Conservation (phyloP, 345 rosid species). For the Citrus cavaleriei region DNA sequence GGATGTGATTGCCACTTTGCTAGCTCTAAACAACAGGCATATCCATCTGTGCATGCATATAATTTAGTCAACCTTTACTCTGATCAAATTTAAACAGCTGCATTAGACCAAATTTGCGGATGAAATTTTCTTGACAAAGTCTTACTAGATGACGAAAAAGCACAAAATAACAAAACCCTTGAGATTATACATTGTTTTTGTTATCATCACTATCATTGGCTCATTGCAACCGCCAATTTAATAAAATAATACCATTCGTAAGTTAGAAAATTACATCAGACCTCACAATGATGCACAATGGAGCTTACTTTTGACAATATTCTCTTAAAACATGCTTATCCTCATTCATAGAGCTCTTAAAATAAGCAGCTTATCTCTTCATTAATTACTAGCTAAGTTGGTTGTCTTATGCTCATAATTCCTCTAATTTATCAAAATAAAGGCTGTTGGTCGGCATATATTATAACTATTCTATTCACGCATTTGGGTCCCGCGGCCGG, state of each 20-base stretch:
- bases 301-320: constrained; percentile 1
- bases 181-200: neutral
- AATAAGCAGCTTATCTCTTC: neutral
- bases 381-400: constrained; percentile 24
- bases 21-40: neutral
- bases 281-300: neutral
- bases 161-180: neutral
- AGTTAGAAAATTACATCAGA: constrained; percentile 18
- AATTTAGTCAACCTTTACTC: neutral
- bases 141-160: neutral
- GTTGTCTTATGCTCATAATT: constrained; percentile 47
- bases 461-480: constrained; percentile 7
- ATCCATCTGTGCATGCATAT: neutral
- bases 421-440: constrained; percentile 20
- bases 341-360: neutral
- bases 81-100: neutral
- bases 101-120: neutral
- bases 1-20: neutral
- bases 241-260: neutral
- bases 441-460: constrained; percentile 50
- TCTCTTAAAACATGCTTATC: constrained; percentile 1
- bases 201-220: neutral
- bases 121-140: neutral
- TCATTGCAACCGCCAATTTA: neutral
- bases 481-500: constrained; percentile 43